A percentile compares a stretch with the other conserved stretches of the same genome.
Evolutionary conservation across 805 yeast genomes (phyloP).

Genomic region (Hanseniaspora mollemarum): DNA sequence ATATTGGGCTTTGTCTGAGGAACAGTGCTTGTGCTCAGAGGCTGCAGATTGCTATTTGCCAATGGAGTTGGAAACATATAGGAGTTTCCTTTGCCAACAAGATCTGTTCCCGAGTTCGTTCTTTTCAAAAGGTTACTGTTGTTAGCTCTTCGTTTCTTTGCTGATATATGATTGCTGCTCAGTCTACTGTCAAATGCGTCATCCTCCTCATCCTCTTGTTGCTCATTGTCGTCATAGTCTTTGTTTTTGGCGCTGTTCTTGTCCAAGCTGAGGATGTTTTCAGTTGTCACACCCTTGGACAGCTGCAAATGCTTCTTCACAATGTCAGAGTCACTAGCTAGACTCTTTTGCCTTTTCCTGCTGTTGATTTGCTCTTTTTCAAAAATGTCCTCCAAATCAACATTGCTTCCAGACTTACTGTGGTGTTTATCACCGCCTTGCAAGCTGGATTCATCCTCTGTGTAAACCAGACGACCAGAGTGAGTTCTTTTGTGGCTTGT

Average conservation of each 20-base stretch:
- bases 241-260: background rate
- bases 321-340: background rate
- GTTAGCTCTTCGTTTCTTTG: slow-evolving; percentile 1
- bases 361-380: slow-evolving; percentile 7
- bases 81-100: background rate
- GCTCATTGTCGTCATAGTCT: slow-evolving; percentile 6
- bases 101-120: background rate
- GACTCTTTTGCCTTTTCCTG: background rate
- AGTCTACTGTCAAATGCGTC: background rate
- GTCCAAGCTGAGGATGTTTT: background rate
- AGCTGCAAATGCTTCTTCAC: background rate
- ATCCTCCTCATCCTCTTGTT: slow-evolving; percentile 15
- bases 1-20: background rate
- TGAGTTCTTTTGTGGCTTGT: slow-evolving; percentile 17
- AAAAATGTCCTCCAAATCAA: slow-evolving; percentile 12
- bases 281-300: background rate
- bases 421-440: background rate
- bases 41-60: background rate
- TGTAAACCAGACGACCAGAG: slow-evolving; percentile 15
- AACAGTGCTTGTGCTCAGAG: background rate
- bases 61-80: slow-evolving; percentile 9
- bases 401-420: background rate
- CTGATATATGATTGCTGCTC: slow-evolving; percentile 1
- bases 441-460: background rate
- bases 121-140: slow-evolving; percentile 10